Evolutionary conservation across 306 rosid species (phyloP).

Genomic region (Medicago ruthenica): DNA sequence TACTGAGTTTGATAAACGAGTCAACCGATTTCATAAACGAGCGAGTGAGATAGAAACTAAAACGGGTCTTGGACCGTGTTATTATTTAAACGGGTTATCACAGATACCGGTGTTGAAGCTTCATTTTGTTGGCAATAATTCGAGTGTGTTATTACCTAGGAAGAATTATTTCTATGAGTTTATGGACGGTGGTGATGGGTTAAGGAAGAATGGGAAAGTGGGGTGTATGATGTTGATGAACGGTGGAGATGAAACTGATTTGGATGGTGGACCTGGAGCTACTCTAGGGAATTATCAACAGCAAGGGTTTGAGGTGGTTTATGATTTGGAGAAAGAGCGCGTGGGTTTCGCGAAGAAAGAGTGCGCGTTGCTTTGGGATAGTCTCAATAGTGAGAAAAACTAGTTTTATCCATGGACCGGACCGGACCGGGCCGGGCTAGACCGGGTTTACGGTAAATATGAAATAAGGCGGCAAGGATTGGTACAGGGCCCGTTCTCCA

Average conservation of each 20-base stretch:
- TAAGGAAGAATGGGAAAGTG: constrained; percentile 53
- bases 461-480: constrained; percentile 28
- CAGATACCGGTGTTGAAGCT: constrained; percentile 65
- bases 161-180: constrained; percentile 83
- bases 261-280: constrained; percentile 84
- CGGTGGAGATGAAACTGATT: constrained; percentile 88
- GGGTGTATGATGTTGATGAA: constrained; percentile 94
- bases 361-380: constrained; percentile 89
- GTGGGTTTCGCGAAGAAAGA: constrained; percentile 83
- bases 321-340: constrained; percentile 75
- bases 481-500: not conserved
- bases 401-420: constrained; percentile 9
- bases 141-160: constrained; percentile 74
- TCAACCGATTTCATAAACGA: constrained; percentile 60
- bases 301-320: constrained; percentile 87
- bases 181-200: constrained; percentile 61
- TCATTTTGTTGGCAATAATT: constrained; percentile 71
- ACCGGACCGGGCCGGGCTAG: constrained; percentile 26
- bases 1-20: constrained; percentile 69
- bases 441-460: constrained; percentile 16
- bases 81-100: constrained; percentile 47
- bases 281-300: constrained; percentile 92
- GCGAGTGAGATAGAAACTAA: constrained; percentile 68
- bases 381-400: constrained; percentile 48
- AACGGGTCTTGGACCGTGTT: constrained; percentile 86